A percentile compares a stretch with the other conserved stretches of the same genome.
Conservation (phyloP, 2,329 filamentous ascomycete genomes). For the Paraconiothyrium sp. region DNA sequence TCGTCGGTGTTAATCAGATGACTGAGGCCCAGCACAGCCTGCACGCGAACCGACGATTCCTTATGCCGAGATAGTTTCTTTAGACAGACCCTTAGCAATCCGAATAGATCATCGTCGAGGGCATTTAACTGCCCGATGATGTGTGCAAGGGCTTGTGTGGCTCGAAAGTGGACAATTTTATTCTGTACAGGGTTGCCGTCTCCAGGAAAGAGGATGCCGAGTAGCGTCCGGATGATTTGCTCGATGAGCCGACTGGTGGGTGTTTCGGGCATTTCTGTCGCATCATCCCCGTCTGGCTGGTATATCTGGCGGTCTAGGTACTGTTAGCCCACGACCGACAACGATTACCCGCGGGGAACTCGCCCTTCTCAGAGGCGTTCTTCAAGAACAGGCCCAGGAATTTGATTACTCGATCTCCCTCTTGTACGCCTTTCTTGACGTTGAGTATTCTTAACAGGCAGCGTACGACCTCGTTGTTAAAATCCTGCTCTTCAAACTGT, state of each 20-base stretch:
- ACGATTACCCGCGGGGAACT: slow-evolving; percentile 1
- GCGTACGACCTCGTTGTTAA: slow-evolving; percentile 85
- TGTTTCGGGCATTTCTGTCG: slow-evolving; percentile 79
- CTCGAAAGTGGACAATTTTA: slow-evolving; percentile 88
- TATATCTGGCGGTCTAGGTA: slow-evolving; percentile 42
- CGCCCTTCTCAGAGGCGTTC: slow-evolving; percentile 69
- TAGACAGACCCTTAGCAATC: slow-evolving; percentile 79
- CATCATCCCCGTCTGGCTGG: slow-evolving; percentile 68
- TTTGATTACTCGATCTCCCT: slow-evolving; percentile 83
- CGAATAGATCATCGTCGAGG: slow-evolving; percentile 91
- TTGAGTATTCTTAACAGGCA: slow-evolving; percentile 84
- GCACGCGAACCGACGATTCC: slow-evolving; percentile 88
- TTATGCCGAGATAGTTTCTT: slow-evolving; percentile 91
- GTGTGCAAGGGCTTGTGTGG: slow-evolving; percentile 89
- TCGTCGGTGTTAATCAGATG: slow-evolving; percentile 77
- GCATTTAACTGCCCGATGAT: slow-evolving; percentile 92
- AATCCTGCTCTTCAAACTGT: slow-evolving; percentile 84
- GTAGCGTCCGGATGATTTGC: slow-evolving; percentile 74
- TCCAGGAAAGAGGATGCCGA: slow-evolving; percentile 69
- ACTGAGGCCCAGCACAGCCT: slow-evolving; percentile 90
- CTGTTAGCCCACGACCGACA: slow-evolving; percentile 20
- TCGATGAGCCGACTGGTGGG: slow-evolving; percentile 82
- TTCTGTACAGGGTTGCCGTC: slow-evolving; percentile 73
- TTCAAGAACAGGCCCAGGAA: slow-evolving; percentile 90
- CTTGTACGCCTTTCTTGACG: slow-evolving; percentile 90